Evolutionary conservation across 768 basidiomycete species (phyloP), one percentile per base, ranked within the genome.

Genomic region (Pleurotus tuoliensis): DNA sequence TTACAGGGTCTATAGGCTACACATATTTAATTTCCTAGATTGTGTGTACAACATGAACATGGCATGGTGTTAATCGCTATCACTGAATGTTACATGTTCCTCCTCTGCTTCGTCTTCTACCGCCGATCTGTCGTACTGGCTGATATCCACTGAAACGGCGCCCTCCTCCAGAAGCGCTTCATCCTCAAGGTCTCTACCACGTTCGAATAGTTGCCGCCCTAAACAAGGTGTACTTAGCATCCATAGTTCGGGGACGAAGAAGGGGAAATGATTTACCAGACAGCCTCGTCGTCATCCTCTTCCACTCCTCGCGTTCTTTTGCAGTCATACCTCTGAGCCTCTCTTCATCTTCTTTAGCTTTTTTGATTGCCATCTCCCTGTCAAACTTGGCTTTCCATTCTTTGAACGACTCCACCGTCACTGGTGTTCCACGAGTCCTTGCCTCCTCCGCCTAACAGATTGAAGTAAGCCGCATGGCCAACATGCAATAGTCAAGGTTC

Each of bases 151-250:
- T 18, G 90, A 91, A 54, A 89, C 84, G 0, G 84, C 82, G 22
- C 85, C 94, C 66, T 94, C 96, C 69, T 98, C 95, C 65, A 88
- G 70, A 38, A 94, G 76, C 12, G 71, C 79, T 60, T 91, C 90
- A 55, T 98, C 96, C 47, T 91, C 87, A 34, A 94, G 76, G 62
- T 82, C 82, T 56, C 75, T 82, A 66, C 92, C 86, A 39, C 83
- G 82, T 71, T 96, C 93, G 70, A 98, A 99, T 45, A 98, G 73
- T 73, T 97, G 94, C 20, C 93, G 86, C 24, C 96, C 96, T 96
- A 61, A 11, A n/a, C 52, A 53, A 22, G 47, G 39, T 18, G 8
- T 34, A 63, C 44, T 50, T 44, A 46, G n/a, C 44, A 20, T 53
- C 30, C 12, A 50, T 9, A 47, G 9, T 52, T 22, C 20, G 50